phyloP scores from a whole-genome alignment of 1,139 yeast species.

The Meyerozyma carpophila region DNA sequence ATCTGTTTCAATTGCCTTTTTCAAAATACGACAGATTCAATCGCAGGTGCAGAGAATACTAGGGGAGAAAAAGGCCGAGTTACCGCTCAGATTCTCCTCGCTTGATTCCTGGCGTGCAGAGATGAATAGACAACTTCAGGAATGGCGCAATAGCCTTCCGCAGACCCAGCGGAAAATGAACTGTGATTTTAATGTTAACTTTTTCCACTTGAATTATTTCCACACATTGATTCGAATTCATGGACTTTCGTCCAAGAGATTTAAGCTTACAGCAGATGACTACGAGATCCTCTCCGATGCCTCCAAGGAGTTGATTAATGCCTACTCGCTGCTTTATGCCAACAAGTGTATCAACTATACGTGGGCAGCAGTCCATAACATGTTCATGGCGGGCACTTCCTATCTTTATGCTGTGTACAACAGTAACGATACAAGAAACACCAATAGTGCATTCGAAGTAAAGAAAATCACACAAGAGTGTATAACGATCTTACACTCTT shows the following conservation, averaged over 20 bases:
- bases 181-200: conserved; percentile 66
- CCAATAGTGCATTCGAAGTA: conserved; percentile 46
- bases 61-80: conserved; percentile 56
- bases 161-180: conserved; percentile 56
- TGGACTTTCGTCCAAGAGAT: conserved; percentile 72
- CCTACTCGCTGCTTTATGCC: conserved; percentile 53
- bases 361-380: conserved; percentile 89
- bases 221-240: conserved; percentile 69
- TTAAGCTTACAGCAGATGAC: conserved; percentile 49
- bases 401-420: conserved; percentile 73
- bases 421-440: conserved; percentile 47
- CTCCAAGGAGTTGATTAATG: conserved; percentile 59
- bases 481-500: conserved; percentile 52
- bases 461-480: conserved; percentile 54
- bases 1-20: conserved; percentile 57
- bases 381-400: conserved; percentile 86
- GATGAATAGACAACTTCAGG: conserved; percentile 46
- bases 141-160: conserved; percentile 60
- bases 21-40: conserved; percentile 66
- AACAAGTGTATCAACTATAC: conserved; percentile 70
- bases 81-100: conserved; percentile 58
- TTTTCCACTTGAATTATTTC: conserved; percentile 69
- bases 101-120: conserved; percentile 56
- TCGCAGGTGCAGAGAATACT: conserved; percentile 70
- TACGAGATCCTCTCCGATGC: conserved; percentile 56